Evolutionary conservation across 257 asterid species (phyloP), one percentile per base, ranked within the genome.

Genomic region (Leonotis leonurus): DNA sequence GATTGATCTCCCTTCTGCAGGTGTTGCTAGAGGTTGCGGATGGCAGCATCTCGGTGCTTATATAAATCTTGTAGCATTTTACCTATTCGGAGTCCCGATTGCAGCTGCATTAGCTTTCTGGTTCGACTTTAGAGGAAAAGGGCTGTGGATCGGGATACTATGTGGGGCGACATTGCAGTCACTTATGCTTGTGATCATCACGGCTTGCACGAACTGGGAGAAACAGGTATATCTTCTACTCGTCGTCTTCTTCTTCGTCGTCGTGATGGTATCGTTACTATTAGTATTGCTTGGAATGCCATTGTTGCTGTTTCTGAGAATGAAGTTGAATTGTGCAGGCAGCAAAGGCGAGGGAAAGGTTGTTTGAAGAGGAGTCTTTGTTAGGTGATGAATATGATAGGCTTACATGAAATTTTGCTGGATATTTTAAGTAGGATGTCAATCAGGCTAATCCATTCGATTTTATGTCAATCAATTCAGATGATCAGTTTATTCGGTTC

Each of bases 31-130:
- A 70, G 96, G 96, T 13, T 85, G 96, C 41, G 98, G 98, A 0
- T 90, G 96, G 98, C 98, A 88, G 62, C 96, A 90, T 30, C 78
- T 88, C 2, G 98, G 94, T 40, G 97, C 95, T 12, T 88, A 72
- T 56, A 75, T 88, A 12, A 90, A 88, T 60, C 89, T 90, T 56
- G 94, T 76, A 3, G 79, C 96, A 18, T 90, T 83, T 60, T 90
- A 90, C 65, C 88, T 82, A 0, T 84, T 65, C 9, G 98, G 98
- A 14, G 80, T 90, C 35, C 98, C 98, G 0, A 79, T 85, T 12
- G 85, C 91, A 24, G 83, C 72, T 20, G 13, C 65, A 10, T 75
- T 90, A 60, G 80, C 81, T 51, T 90, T 88, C 69, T 70, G 86
- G 87, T 45, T 78, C 2, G 46, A 78, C 8, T 45, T 82, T 11